Evolutionary conservation across 768 basidiomycete species (phyloP).

Genomic region (Trametes villosa): DNA sequence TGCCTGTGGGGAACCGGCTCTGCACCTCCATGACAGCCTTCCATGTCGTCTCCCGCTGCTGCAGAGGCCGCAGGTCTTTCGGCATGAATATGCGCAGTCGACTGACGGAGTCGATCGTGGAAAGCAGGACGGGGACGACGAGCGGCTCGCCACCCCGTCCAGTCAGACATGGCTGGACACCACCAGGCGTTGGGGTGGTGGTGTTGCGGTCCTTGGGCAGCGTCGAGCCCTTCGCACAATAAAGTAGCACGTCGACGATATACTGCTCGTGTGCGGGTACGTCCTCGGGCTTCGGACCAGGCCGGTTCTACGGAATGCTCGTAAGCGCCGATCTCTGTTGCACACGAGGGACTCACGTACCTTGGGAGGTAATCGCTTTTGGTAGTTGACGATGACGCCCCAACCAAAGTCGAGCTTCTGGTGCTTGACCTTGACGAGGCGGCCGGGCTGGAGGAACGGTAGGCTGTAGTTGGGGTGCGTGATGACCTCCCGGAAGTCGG

Average conservation of each 20-base stretch:
- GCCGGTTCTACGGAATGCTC: constrained; percentile 52
- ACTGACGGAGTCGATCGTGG: constrained; percentile 85
- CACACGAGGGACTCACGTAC: constrained; percentile 39
- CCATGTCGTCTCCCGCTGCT: constrained; percentile 81
- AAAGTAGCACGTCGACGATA: constrained; percentile 88
- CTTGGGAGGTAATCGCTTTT: constrained; percentile 85
- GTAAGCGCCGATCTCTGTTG: neutral
- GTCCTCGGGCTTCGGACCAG: constrained; percentile 69
- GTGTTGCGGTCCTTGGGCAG: constrained; percentile 62
- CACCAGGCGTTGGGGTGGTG: constrained; percentile 61
- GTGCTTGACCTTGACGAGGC: constrained; percentile 90
- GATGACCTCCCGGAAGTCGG: constrained; percentile 90
- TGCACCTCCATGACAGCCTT: constrained; percentile 93
- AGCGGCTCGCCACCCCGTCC: constrained; percentile 81
- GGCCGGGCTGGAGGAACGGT: constrained; percentile 90
- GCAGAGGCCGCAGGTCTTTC: constrained; percentile 82
- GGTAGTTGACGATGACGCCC: constrained; percentile 93
- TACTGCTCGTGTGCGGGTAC: constrained; percentile 87
- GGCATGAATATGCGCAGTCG: constrained; percentile 87
- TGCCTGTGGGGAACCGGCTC: constrained; percentile 84
- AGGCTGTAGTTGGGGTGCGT: constrained; percentile 95
- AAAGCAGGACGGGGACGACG: constrained; percentile 86
- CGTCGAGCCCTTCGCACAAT: constrained; percentile 67
- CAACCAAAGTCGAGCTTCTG: constrained; percentile 92
- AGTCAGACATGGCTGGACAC: constrained; percentile 73